phyloP scores from a whole-genome alignment of 768 basidiomycete species.

The Termitomyces heimii region DNA sequence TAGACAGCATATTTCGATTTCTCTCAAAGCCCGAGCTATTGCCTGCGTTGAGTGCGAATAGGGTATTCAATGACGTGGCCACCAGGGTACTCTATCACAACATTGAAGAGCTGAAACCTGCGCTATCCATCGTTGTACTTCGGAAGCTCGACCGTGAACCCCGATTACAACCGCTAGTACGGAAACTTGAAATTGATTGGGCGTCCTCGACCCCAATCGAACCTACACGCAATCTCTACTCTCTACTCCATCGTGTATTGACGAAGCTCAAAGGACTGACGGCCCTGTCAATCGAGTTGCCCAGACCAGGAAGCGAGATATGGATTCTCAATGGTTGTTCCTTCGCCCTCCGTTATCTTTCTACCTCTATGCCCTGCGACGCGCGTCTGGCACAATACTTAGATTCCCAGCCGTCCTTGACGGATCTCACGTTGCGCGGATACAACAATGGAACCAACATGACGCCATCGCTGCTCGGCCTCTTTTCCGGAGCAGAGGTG shows the following conservation, averaged over 20 bases:
- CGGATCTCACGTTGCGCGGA: slow-evolving; percentile 51
- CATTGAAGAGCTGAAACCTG: slow-evolving; percentile 26
- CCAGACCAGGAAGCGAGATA: slow-evolving; percentile 28
- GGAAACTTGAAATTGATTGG: slow-evolving; percentile 41
- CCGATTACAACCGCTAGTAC: slow-evolving; percentile 34
- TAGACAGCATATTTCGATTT: slow-evolving; percentile 21
- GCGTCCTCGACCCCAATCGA: slow-evolving; percentile 5
- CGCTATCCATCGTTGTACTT: slow-evolving; percentile 29
- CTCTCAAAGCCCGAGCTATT: slow-evolving; percentile 17
- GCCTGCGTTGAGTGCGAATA: slow-evolving; percentile 19
- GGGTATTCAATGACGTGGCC: slow-evolving; percentile 22
- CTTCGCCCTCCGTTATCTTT: slow-evolving; percentile 40
- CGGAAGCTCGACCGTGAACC: slow-evolving; percentile 32
- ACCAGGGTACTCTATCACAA: slow-evolving; percentile 24
- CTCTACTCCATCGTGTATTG: slow-evolving; percentile 41
- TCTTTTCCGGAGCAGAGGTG: slow-evolving; percentile 7
- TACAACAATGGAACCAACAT: slow-evolving; percentile 28
- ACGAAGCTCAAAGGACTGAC: slow-evolving; percentile 30
- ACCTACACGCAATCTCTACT: slow-evolving; percentile 44
- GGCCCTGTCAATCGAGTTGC: slow-evolving; percentile 47
- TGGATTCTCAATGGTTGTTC: slow-evolving; percentile 44
- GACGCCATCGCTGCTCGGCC: slow-evolving; percentile 18
- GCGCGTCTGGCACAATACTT: slow-evolving; percentile 43
- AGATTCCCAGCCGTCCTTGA: slow-evolving; percentile 39
- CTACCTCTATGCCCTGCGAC: slow-evolving; percentile 53